Percentiles rank a stretch among this genome's conserved stretches.
These are phyloP conservation scores for Tylopilus subfusipes DNA, from an alignment of 768 basidiomycete genomes.

Conservation along the genomic window DNA sequence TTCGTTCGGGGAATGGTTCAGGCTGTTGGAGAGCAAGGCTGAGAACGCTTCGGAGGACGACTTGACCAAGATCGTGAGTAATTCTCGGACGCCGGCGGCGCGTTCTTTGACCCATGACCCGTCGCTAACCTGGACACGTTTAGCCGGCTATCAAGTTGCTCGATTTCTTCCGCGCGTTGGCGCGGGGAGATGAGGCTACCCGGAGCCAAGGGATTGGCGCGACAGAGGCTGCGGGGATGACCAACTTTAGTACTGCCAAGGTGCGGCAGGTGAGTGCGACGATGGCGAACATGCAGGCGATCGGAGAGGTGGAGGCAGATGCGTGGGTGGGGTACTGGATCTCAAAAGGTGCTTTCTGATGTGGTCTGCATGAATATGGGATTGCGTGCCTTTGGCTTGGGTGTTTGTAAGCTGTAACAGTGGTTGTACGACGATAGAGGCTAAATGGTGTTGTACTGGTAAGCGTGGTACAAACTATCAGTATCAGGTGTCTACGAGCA, in stretches of 20 bases:
- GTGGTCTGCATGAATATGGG: no score
- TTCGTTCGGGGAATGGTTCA: slow-evolving; percentile 36
- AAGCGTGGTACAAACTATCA: no score
- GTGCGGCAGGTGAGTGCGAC: slow-evolving; percentile 15
- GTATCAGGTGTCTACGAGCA: no score
- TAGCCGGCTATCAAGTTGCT: slow-evolving; percentile 37
- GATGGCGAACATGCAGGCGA: slow-evolving; percentile 25
- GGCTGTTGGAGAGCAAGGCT: slow-evolving; percentile 21
- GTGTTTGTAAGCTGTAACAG: no score
- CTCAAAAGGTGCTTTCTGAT: slow-evolving; percentile 18
- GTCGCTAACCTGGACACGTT: background rate
- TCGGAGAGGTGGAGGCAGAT: slow-evolving; percentile 22
- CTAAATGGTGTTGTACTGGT: no score
- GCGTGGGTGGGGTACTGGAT: slow-evolving; percentile 28
- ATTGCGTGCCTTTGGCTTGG: no score
- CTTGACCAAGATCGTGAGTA: slow-evolving; percentile 31
- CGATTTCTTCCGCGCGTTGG: slow-evolving; percentile 30
- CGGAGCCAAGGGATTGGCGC: background rate
- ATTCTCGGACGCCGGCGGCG: no score
- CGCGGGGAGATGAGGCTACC: slow-evolving; percentile 14
- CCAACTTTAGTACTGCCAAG: slow-evolving; percentile 18
- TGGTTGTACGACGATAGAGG: no score
- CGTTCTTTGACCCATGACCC: background rate
- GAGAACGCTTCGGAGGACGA: slow-evolving; percentile 24
- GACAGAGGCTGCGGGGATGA: slow-evolving; percentile 21